Evolutionary conservation across 2,329 filamentous ascomycete species (phyloP).

Genomic region (Albophoma yamanashiensis): DNA sequence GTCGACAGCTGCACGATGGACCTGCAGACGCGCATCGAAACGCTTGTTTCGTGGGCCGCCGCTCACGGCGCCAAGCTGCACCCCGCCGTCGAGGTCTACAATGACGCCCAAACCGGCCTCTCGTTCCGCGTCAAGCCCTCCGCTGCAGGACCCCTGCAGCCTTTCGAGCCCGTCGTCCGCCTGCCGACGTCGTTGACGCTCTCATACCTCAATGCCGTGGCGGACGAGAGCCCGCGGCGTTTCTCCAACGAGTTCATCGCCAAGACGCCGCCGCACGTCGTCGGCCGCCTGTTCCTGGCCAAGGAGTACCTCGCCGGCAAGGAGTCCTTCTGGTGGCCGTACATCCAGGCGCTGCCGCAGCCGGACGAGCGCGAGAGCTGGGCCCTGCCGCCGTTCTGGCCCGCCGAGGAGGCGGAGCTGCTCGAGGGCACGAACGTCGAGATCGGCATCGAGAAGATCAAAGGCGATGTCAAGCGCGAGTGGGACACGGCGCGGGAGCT

Average conservation of each 20-base stretch:
- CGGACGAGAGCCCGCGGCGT: constrained; percentile 10
- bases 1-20: neutral
- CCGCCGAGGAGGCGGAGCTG: constrained; percentile 45
- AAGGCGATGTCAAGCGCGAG: constrained; percentile 32
- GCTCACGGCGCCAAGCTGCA: constrained; percentile 37
- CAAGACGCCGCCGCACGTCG: constrained; percentile 42
- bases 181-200: constrained; percentile 43
- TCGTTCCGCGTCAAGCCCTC: constrained; percentile 40
- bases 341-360: constrained; percentile 55
- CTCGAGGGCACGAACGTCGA: constrained; percentile 44
- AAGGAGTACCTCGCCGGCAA: constrained; percentile 51
- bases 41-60: constrained; percentile 38
- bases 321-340: constrained; percentile 56
- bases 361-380: constrained; percentile 40
- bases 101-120: constrained; percentile 37
- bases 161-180: constrained; percentile 35
- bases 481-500: constrained; percentile 29
- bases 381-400: constrained; percentile 54
- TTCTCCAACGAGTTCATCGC: constrained; percentile 40
- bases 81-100: constrained; percentile 39
- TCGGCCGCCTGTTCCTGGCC: constrained; percentile 58
- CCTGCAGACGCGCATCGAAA: constrained; percentile 9
- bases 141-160: constrained; percentile 13
- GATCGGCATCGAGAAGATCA: constrained; percentile 38
- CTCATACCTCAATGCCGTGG: constrained; percentile 46